Evolutionary conservation across 176 grass and related monocot genomes (phyloP), one percentile per base, ranked within the genome.

Genomic region (Cymbopogon citratus): DNA sequence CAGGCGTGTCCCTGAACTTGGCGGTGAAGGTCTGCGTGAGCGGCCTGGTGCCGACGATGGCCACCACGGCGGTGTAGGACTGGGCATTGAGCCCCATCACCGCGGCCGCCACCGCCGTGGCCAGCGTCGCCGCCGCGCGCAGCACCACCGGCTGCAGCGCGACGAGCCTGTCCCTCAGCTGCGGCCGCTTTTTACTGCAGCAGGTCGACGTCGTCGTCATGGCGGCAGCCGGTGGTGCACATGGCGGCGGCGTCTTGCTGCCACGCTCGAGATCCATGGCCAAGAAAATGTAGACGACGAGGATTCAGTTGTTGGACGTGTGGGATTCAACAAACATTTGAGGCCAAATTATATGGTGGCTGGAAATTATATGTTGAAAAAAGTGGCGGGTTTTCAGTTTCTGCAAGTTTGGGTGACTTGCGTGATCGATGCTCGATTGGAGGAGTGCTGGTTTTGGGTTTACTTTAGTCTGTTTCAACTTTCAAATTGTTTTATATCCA

Each of bases 31-130:
- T 88, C 48, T 99, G 87, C 24, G 12, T 82, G 68, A 99, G 71
- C 27, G 77, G 85, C 64, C 46, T 81, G 15, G 89, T 93, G 45
- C 97, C 97, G 18, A 99, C 80, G 28, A 93, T 70, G 9, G 97
- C 97, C 4, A 95, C 91, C 7, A 87, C 85, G 0, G 78, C 29
- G 0, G 87, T 89, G 80, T 84, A 93, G 14, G 84, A 90, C 75
- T 99, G 91, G 65, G 66, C 76, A 80, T 99, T 93, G 12, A 90
- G 74, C 48, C 35, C 93, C 93, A 99, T 96, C 59, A 91, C 77
- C 4, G 74, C 67, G 27, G 91, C 79, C 19, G 97, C 93, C 31
- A 44, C 85, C 63, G 59, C 14, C 24, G 93, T 83, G 38, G 85
- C 80, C 41, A 85, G 28, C 12, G 85, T 4, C 23, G 80, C 85